These are phyloP conservation scores for Colletotrichum salicis DNA, from an alignment of 2,329 filamentous ascomycete genomes.

Conservation along the genomic window DNA sequence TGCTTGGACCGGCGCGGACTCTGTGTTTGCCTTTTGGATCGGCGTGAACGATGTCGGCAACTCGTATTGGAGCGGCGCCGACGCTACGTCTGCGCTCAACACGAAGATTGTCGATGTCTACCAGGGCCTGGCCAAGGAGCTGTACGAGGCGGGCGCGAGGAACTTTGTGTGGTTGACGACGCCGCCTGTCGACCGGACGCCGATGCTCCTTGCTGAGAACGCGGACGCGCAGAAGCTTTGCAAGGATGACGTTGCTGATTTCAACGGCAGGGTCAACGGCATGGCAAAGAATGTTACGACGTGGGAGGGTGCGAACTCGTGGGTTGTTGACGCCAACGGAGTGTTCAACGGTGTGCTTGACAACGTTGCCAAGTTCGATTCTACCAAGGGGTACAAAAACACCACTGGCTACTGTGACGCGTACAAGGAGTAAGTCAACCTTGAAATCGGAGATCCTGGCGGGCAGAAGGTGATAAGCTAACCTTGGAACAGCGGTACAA, in stretches of 20 bases:
- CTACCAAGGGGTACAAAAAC: slow-evolving; percentile 65
- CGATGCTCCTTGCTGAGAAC: slow-evolving; percentile 56
- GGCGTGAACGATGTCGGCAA: slow-evolving; percentile 68
- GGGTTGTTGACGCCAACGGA: slow-evolving; percentile 62
- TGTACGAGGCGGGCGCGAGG: slow-evolving; percentile 64
- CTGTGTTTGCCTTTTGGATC: slow-evolving; percentile 62
- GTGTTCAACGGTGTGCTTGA: slow-evolving; percentile 65
- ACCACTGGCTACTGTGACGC: slow-evolving; percentile 63
- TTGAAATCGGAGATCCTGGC: too few relatives aligned
- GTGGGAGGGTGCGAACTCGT: slow-evolving; percentile 56
- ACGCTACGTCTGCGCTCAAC: slow-evolving; percentile 47
- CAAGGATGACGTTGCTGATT: slow-evolving; percentile 59
- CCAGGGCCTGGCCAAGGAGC: slow-evolving; percentile 50
- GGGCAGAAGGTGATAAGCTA: neutral
- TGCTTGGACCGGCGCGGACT: slow-evolving; percentile 48
- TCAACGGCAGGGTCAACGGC: slow-evolving; percentile 57
- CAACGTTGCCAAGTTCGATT: slow-evolving; percentile 57
- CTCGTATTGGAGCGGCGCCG: slow-evolving; percentile 49
- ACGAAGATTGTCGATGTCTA: slow-evolving; percentile 55
- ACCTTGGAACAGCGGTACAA: slow-evolving; percentile 53
- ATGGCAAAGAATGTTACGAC: slow-evolving; percentile 54
- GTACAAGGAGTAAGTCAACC: slow-evolving; percentile 62
- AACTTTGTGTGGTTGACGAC: slow-evolving; percentile 71
- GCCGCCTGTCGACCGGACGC: slow-evolving; percentile 66
- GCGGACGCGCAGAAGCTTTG: slow-evolving; percentile 45